Percentiles rank a stretch among this genome's conserved stretches.
Evolutionary conservation across 1,284 basidiomycete species (phyloP).

Genomic region (Melampsora larici-populina): DNA sequence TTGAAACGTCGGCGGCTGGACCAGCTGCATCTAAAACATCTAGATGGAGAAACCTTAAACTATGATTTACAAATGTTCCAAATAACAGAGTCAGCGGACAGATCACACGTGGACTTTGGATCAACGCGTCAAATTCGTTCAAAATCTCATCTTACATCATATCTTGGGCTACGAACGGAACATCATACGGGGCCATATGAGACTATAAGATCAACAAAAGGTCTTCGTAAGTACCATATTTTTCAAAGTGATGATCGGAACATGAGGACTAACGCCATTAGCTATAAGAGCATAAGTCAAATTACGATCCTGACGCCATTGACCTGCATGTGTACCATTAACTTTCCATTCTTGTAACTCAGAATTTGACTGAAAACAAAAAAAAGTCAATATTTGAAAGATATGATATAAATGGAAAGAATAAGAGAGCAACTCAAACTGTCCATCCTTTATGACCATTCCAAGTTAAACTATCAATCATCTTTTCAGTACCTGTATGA

Average conservation of each 20-base stretch:
- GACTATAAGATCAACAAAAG: constrained; percentile 43
- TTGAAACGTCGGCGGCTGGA: constrained; percentile 68
- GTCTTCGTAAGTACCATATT: background rate
- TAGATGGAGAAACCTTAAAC: constrained; percentile 79
- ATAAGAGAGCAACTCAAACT: constrained; percentile 59
- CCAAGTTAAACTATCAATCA: constrained; percentile 81
- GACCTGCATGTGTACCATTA: constrained; percentile 72
- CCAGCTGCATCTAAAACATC: constrained; percentile 75
- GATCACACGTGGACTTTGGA: background rate
- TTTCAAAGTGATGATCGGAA: background rate
- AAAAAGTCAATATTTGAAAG: background rate
- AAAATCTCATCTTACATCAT: constrained; percentile 66
- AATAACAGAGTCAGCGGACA: background rate
- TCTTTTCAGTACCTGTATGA: constrained; percentile 80
- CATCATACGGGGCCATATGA: constrained; percentile 73
- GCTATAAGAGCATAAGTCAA: constrained; percentile 69
- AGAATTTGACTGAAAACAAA: constrained; percentile 63
- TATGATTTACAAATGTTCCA: background rate
- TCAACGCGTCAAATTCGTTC: background rate
- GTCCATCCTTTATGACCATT: constrained; percentile 77
- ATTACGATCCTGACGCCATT: constrained; percentile 83
- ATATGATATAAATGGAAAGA: background rate
- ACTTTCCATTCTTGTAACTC: constrained; percentile 72
- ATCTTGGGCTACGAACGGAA: constrained; percentile 83
- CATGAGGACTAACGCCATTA: constrained; percentile 8